Evolutionary conservation across 495 filamentous ascomycete genomes (phyloP).

Genomic region (Penicillium atrosanguineum): DNA sequence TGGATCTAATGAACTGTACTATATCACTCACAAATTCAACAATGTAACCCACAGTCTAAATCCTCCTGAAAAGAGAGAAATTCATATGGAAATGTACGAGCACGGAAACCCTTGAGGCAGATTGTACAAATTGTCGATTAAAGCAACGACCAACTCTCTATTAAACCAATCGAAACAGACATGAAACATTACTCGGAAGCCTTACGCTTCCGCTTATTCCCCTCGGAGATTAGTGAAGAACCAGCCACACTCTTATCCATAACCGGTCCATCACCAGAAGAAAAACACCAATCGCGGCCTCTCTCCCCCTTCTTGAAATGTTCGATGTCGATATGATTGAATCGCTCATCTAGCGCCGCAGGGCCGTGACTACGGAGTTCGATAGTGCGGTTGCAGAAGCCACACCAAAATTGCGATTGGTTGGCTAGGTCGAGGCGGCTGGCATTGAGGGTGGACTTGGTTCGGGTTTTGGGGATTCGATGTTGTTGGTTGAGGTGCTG

Average conservation of each 20-base stretch:
- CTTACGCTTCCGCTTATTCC: conserved; percentile 30
- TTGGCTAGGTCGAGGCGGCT: conserved; percentile 68
- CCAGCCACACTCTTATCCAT: not conserved
- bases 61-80: not conserved
- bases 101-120: not conserved
- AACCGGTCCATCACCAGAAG: conserved; percentile 1
- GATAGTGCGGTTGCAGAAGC: conserved; percentile 69
- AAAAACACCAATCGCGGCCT: conserved; percentile 49
- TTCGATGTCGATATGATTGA: conserved; percentile 76
- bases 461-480: conserved; percentile 1
- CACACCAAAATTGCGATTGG: conserved; percentile 81
- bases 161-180: not conserved
- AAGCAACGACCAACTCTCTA: not conserved
- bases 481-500: conserved; percentile 58
- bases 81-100: not conserved
- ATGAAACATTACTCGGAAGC: conserved; percentile 2
- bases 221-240: not conserved
- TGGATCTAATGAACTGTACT: conserved; percentile 11
- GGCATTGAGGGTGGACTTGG: conserved; percentile 6
- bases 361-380: conserved; percentile 51
- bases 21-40: conserved; percentile 5
- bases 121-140: conserved; percentile 9
- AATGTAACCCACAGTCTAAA: not conserved
- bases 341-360: conserved; percentile 70
- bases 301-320: conserved; percentile 62